These are phyloP conservation scores for Nemania abortiva DNA, from an alignment of 2,329 filamentous ascomycete species.

Conservation along the genomic window DNA sequence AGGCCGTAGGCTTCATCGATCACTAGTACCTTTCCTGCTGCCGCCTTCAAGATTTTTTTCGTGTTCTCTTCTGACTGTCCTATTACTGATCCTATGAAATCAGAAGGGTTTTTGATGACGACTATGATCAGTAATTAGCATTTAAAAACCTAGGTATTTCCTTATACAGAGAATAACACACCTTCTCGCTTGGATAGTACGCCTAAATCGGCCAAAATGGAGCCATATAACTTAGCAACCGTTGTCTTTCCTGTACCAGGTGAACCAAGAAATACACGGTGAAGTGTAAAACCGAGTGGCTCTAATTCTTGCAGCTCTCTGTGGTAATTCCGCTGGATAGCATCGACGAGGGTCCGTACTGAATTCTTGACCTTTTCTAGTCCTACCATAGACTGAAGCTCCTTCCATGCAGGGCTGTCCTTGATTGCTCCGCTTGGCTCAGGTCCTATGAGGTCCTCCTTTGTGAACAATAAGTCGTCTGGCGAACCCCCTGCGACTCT, in stretches of 20 bases:
- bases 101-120: constrained; percentile 63
- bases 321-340: constrained; percentile 43
- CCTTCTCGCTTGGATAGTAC: constrained; percentile 51
- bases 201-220: constrained; percentile 50
- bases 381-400: constrained; percentile 47
- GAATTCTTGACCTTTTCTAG: constrained; percentile 28
- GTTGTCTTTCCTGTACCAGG: constrained; percentile 52
- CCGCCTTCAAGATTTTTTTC: constrained; percentile 10
- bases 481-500: constrained; percentile 3
- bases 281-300: constrained; percentile 44
- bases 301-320: constrained; percentile 46
- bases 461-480: constrained; percentile 21
- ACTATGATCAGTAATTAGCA: constrained; percentile 56
- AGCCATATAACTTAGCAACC: constrained; percentile 49
- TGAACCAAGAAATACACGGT: constrained; percentile 49
- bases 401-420: constrained; percentile 45
- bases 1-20: constrained; percentile 27
- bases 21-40: constrained; percentile 20
- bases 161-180: neutral
- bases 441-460: constrained; percentile 33
- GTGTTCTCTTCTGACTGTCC: constrained; percentile 24
- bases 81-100: constrained; percentile 10
- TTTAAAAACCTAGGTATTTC: neutral
- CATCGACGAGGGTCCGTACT: constrained; percentile 53
- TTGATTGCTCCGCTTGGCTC: constrained; percentile 33